Conservation (phyloP, 2,329 filamentous ascomycete species). For the Phialophora tarda region DNA sequence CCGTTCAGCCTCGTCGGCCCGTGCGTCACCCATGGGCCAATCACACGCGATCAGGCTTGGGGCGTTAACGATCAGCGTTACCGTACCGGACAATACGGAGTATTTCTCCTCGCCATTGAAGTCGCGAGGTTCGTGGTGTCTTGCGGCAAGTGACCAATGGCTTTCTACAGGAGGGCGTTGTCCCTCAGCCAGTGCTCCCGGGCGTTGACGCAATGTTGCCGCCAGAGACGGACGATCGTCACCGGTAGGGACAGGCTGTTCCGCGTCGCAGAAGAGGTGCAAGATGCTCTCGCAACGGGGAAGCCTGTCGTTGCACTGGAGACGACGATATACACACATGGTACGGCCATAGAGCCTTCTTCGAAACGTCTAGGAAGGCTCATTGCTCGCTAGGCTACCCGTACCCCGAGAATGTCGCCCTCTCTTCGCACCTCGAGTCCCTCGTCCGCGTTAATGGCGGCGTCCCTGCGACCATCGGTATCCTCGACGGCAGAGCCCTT, state of each 20-base stretch:
- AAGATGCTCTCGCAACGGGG: constrained; percentile 72
- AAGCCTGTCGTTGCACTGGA: constrained; percentile 91
- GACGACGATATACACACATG: constrained; percentile 96
- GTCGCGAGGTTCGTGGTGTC: not conserved
- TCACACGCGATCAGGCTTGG: constrained; percentile 12
- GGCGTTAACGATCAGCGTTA: not conserved
- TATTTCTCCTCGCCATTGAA: not conserved
- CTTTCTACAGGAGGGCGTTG: constrained; percentile 7
- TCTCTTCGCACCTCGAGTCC: constrained; percentile 80
- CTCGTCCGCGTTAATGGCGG: constrained; percentile 80
- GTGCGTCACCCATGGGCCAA: not conserved
- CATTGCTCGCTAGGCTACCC: constrained; percentile 62
- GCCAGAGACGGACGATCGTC: constrained; percentile 15
- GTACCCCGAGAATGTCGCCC: constrained; percentile 72
- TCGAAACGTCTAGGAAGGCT: constrained; percentile 15
- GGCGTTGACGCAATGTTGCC: not conserved
- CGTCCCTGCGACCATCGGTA: constrained; percentile 87
- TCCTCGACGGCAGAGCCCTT: constrained; percentile 79
- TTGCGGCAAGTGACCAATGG: constrained; percentile 6
- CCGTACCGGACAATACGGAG: not conserved
- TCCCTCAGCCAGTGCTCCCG: not conserved
- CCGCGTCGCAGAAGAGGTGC: constrained; percentile 79
- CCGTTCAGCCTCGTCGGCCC: constrained; percentile 4
- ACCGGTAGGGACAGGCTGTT: constrained; percentile 55
- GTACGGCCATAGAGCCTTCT: constrained; percentile 48